Evolutionary conservation across 495 filamentous ascomycete genomes (phyloP).

Genomic region (Aspergillus baeticus): DNA sequence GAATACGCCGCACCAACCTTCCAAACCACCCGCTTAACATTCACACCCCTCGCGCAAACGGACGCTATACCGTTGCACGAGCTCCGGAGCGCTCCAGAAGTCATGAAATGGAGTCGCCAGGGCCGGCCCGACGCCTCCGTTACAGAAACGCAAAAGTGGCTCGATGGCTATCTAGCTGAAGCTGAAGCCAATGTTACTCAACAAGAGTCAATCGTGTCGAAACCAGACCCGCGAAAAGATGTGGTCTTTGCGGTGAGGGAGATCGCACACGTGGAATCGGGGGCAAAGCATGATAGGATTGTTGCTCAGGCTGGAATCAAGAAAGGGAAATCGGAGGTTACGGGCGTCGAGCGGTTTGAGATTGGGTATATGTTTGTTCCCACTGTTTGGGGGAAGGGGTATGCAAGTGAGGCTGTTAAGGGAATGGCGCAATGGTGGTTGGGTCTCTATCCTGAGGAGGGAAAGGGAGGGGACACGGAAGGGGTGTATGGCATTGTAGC

Average conservation of each 20-base stretch:
- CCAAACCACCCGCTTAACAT: slow-evolving; percentile 13
- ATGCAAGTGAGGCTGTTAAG: slow-evolving; percentile 20
- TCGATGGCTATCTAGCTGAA: not conserved
- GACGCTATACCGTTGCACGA: slow-evolving; percentile 10
- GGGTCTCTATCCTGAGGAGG: not conserved
- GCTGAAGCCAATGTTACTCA: not conserved
- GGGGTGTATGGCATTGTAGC: slow-evolving; percentile 11
- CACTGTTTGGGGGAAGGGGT: slow-evolving; percentile 16
- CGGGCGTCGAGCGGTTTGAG: slow-evolving; percentile 9
- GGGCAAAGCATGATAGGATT: not conserved
- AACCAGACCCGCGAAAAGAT: not conserved
- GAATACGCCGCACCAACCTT: not conserved
- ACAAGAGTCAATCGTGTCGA: not conserved
- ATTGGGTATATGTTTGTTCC: slow-evolving; percentile 21
- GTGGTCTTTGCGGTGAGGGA: not conserved
- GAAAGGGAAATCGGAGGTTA: not conserved
- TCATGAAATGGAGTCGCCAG: slow-evolving; percentile 19
- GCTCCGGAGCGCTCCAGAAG: slow-evolving; percentile 3
- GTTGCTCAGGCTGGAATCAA: slow-evolving; percentile 4
- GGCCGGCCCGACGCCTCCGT: slow-evolving; percentile 2
- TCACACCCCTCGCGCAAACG: not conserved
- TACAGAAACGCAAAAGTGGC: slow-evolving; percentile 6
- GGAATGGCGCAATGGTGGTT: slow-evolving; percentile 7
- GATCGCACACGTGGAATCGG: not conserved
- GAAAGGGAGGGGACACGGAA: not conserved